These are phyloP conservation scores for Pisolithus orientalis DNA, from an alignment of 768 basidiomycete species.

Conservation along the genomic window DNA sequence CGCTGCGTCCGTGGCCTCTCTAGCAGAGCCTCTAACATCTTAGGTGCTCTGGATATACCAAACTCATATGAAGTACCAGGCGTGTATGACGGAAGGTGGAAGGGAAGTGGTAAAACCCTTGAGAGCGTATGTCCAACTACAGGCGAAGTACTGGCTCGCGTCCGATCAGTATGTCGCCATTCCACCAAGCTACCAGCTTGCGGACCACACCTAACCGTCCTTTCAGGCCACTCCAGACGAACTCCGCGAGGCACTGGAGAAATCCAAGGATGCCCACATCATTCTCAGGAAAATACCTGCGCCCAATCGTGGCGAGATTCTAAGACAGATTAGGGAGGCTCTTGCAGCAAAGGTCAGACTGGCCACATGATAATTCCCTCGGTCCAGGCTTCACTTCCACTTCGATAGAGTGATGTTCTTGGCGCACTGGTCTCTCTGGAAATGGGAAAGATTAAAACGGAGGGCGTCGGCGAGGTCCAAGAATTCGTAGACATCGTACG, in stretches of 20 bases:
- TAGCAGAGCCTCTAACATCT: conserved; percentile 59
- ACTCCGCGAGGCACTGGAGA: conserved; percentile 59
- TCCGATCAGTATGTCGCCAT: conserved; percentile 51
- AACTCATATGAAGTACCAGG: conserved; percentile 54
- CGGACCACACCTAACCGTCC: conserved; percentile 5
- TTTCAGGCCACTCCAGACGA: conserved; percentile 65
- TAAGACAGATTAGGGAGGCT: conserved; percentile 83
- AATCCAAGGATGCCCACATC: conserved; percentile 67
- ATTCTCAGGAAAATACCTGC: conserved; percentile 74
- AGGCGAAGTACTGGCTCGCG: conserved; percentile 73
- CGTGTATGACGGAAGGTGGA: conserved; percentile 81
- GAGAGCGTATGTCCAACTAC: conserved; percentile 80
- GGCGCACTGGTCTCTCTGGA: conserved; percentile 82
- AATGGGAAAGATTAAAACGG: conserved; percentile 88
- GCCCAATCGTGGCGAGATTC: conserved; percentile 81
- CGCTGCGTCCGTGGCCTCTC: conserved; percentile 48
- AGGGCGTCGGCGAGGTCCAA: conserved; percentile 90
- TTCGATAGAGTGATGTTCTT: conserved; percentile 59
- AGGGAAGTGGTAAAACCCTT: conserved; percentile 63
- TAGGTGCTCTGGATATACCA: conserved; percentile 58
- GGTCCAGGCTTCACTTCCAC: conserved; percentile 6
- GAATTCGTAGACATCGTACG: conserved; percentile 92
- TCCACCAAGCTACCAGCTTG: background rate
- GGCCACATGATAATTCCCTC: background rate
- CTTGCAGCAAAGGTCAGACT: conserved; percentile 63